Base-by-base conservation (phyloP, 495 filamentous ascomycete genomes). In the Aspergillus steynii region DNA sequence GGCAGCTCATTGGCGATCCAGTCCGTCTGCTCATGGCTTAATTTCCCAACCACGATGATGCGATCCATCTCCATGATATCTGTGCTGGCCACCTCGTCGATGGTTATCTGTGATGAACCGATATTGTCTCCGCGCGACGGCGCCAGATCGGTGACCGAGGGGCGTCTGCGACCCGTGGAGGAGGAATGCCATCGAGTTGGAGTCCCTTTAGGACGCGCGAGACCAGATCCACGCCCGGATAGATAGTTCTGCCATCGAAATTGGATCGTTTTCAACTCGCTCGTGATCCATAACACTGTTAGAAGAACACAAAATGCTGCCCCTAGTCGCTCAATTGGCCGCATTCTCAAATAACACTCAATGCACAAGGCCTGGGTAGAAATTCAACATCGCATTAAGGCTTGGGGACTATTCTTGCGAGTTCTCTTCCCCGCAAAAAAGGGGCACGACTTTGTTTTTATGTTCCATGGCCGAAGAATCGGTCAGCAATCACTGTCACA, bases 1-100 rank as follows among this genome's bases (percentile, higher is more conserved):
- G 74, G 70, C 37, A 81, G 59, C 15, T 78, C 63, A 9, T 75
- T 56, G 0, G 68, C 65, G 14, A 81, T 60, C 78, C 78, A 81
- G 49, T 70, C 64, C 20, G 77, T 73, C 50, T 79, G 61, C 29
- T 81, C 77, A 28, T 61, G 62, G 9, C 70, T 70, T 56, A 71
- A 66, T 46, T 65, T 77, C 12, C 76, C 77, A 53, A 80, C 56
- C 20, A 81, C 68, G 54, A 81, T 65, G 34, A 77, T 66, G 7
- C 69, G 68, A 64, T 76, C 74, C 12, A 53, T 58, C 10, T 15
- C 28, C n/a, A 32, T 37, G n/a, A 58, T 50, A 9, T 58, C 15
- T 1, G 51, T 3, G 26, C 26, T 27, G 29, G 51, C 8, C 5
- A 31, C 51, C 27, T 28, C 28, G 51, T 53, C 51, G 29, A 53